These are phyloP conservation scores for Mitragyna speciosa DNA, from an alignment of 257 asterid species.

Conservation along the genomic window DNA sequence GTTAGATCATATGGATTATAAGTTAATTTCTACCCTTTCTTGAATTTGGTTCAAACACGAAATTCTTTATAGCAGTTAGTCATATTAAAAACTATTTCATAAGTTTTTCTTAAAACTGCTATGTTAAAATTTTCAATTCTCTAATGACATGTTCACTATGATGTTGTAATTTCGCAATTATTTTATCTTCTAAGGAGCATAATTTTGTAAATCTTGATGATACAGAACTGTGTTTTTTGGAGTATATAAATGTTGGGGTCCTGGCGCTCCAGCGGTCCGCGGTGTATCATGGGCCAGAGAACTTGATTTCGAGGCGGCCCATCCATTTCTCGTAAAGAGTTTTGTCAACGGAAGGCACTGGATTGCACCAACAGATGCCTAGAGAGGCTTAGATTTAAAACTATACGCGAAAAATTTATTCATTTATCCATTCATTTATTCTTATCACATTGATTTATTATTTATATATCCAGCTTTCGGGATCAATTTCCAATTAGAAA, in stretches of 20 bases:
- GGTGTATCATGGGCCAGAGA: constrained; percentile 61
- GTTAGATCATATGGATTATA: background rate
- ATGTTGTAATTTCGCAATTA: too few relatives aligned
- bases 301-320: constrained; percentile 43
- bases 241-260: constrained; percentile 44
- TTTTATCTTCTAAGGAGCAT: background rate
- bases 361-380: constrained; percentile 71
- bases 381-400: background rate
- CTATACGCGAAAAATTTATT: background rate
- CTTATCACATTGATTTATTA: background rate
- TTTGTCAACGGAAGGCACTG: constrained; percentile 92
- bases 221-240: constrained; percentile 47
- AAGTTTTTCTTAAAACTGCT: too few relatives aligned
- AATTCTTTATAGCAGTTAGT: background rate
- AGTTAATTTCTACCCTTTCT: background rate
- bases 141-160: background rate
- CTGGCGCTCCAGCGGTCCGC: constrained; percentile 51
- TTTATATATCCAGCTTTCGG: background rate
- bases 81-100: background rate
- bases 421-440: background rate
- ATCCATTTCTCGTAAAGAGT: constrained; percentile 62
- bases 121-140: too few relatives aligned
- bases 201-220: background rate
- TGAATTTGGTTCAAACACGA: background rate
- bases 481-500: background rate